Evolutionary conservation across 2,329 filamentous ascomycete species (phyloP), one percentile per base, ranked within the genome.

Genomic region (Colletotrichum euphorbiae): DNA sequence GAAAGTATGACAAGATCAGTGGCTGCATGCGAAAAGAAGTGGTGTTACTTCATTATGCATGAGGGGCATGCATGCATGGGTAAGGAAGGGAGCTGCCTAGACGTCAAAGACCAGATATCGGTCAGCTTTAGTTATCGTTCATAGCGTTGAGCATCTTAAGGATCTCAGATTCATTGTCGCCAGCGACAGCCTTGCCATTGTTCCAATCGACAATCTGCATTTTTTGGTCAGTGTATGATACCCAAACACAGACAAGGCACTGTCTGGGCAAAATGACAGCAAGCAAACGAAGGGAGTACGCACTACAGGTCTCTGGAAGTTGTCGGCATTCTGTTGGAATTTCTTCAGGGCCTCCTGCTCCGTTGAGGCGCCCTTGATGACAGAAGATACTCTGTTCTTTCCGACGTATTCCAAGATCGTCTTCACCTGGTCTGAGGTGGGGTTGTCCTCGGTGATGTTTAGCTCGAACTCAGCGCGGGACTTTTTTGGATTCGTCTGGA

Each of bases 141-240:
- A 89, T 78, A 65, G 87, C 83, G 67, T 89, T 87, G 59, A 98
- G 80, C 80, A 97, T 85, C 80, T 91, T 93, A 76, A 97, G 80
- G 69, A 98, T 98, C 82, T 95, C 92, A 15, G 93, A 97, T 82
- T 97, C 91, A 71, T 92, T 90, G 57, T 92, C 93, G 19, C 93
- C 93, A 28, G 88, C 83, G 81, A 92, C 84, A 52, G 90, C 95
- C 78, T 89, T 92, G 71, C 94, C 96, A 78, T 95, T 94, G 77
- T 91, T 93, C 96, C 96, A 98, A 78, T 98, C 95, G 59, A 98
- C 95, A 67, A 91, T 81, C 87, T 85, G 71, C 31, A 40, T 21
- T 43, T 38, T 43, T 57, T 17, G 17, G 42, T 71, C 56, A 71
- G 68, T 21, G 17, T 15, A n/a, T 4, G 11, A 7, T 40, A 6